These are phyloP conservation scores for Cytospora schulzeri DNA, from an alignment of 2,329 filamentous ascomycete species.

Conservation along the genomic window DNA sequence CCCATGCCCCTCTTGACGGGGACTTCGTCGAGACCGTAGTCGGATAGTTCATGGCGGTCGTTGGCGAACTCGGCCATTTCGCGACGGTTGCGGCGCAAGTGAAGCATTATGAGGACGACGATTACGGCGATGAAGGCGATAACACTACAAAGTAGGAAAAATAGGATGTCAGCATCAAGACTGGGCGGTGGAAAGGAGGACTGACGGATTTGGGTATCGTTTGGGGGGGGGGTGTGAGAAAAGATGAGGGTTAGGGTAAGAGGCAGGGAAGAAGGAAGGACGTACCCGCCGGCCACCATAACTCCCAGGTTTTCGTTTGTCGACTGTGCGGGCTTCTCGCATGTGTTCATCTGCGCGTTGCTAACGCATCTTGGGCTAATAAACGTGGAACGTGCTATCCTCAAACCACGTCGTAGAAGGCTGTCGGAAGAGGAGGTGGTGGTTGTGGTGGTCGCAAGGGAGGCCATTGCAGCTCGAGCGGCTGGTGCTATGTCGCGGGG, in stretches of 20 bases:
- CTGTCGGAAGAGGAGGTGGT: not conserved
- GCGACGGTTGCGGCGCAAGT: conserved; percentile 19
- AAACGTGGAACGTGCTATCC: conserved; percentile 23
- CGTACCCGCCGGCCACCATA: conserved; percentile 25
- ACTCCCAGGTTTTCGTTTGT: conserved; percentile 21
- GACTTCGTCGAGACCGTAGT: conserved; percentile 47
- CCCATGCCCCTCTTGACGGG: conserved; percentile 13
- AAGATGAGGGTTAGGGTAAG: not conserved
- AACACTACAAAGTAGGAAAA: conserved; percentile 10
- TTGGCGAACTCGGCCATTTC: conserved; percentile 31
- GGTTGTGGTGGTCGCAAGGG: not conserved
- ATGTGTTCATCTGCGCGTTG: conserved; percentile 19
- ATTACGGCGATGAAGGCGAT: conserved; percentile 18
- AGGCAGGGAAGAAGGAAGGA: not conserved
- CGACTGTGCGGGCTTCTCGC: conserved; percentile 26
- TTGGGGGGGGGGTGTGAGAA: no score
- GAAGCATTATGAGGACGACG: conserved; percentile 21
- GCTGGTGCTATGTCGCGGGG: conserved; percentile 16
- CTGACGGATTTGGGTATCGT: no score
- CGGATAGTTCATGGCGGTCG: conserved; percentile 36
- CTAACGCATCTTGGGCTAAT: conserved; percentile 14
- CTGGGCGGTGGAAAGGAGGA: not conserved
- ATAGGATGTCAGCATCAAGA: not conserved
- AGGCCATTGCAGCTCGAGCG: conserved; percentile 12
- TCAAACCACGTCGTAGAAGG: conserved; percentile 20